A percentile compares a stretch with the other conserved stretches of the same genome.
Evolutionary conservation across 1,284 basidiomycete species (phyloP).

Genomic region (Melampsora larici-populina): DNA sequence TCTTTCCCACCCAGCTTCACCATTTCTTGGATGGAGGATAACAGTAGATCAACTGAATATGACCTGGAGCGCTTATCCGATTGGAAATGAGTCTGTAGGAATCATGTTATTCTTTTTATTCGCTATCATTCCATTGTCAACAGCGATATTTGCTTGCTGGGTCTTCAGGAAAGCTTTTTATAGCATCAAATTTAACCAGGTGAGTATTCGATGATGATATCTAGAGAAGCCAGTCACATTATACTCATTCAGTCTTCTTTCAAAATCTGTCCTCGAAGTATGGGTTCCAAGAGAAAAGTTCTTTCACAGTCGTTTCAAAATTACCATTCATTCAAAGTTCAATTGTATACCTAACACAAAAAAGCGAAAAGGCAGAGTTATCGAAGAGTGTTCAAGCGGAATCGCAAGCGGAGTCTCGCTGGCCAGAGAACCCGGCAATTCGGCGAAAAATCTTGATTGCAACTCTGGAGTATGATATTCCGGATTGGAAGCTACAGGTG

Average conservation of each 20-base stretch:
- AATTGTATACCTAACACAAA: background rate
- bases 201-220: background rate
- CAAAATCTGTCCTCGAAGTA: constrained; percentile 9
- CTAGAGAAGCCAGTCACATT: no score
- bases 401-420: constrained; percentile 63
- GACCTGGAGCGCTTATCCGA: constrained; percentile 72
- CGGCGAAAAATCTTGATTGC: constrained; percentile 82
- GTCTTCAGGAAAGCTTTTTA: constrained; percentile 94
- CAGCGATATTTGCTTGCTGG: constrained; percentile 72
- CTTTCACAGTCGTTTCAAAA: constrained; percentile 3
- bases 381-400: background rate
- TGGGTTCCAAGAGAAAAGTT: constrained; percentile 17
- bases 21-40: constrained; percentile 77
- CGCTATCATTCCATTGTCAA: constrained; percentile 73
- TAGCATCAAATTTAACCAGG: constrained; percentile 82
- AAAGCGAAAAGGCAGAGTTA: background rate
- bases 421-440: constrained; percentile 85
- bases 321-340: background rate
- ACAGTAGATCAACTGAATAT: constrained; percentile 71
- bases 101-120: constrained; percentile 80
- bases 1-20: constrained; percentile 62
- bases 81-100: constrained; percentile 73
- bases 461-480: constrained; percentile 88
- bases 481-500: constrained; percentile 93
- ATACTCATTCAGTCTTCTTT: background rate